Evolutionary conservation across 495 filamentous ascomycete genomes (phyloP).

Genomic region (Aspergillus kassunensis): DNA sequence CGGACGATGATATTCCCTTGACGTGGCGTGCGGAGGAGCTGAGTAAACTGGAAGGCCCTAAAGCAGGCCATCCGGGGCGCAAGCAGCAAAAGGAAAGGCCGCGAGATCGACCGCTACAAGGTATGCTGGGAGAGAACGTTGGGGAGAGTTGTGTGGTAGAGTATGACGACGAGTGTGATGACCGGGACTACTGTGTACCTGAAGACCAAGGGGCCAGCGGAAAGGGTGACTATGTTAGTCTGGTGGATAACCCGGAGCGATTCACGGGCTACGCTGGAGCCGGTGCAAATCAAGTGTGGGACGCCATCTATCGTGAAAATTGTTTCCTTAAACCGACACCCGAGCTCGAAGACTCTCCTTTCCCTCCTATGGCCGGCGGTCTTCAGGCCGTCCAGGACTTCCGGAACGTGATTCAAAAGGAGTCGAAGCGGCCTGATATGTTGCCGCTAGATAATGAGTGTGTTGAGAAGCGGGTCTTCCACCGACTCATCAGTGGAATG

Average conservation of each 20-base stretch:
- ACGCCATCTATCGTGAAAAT: slow-evolving; percentile 95
- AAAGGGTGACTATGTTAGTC: slow-evolving; percentile 94
- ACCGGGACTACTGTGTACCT: slow-evolving; percentile 93
- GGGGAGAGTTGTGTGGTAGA: slow-evolving; percentile 96
- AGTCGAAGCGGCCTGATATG: slow-evolving; percentile 60
- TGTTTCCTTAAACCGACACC: slow-evolving; percentile 75
- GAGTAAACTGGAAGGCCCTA: slow-evolving; percentile 88
- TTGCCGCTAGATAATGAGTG: slow-evolving; percentile 84
- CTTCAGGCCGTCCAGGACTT: slow-evolving; percentile 78
- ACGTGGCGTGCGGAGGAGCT: slow-evolving; percentile 92
- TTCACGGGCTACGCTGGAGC: slow-evolving; percentile 90
- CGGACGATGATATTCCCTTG: slow-evolving; percentile 85
- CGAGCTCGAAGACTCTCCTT: slow-evolving; percentile 33
- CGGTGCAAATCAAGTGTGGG: slow-evolving; percentile 84
- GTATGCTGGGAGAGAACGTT: slow-evolving; percentile 76
- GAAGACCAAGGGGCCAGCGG: slow-evolving; percentile 83
- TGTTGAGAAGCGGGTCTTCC: slow-evolving; percentile 95
- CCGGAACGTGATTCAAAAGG: slow-evolving; percentile 71
- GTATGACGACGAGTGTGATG: slow-evolving; percentile 96
- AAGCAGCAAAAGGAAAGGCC: slow-evolving; percentile 62
- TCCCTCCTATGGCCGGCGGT: slow-evolving; percentile 22
- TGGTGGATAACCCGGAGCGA: slow-evolving; percentile 89
- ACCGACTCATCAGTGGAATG: slow-evolving; percentile 93
- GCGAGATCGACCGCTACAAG: slow-evolving; percentile 71
- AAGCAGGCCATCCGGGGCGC: slow-evolving; percentile 79